phyloP scores from a whole-genome alignment of 2,329 filamentous ascomycete species.

The Penicillium aurantiogriseum region DNA sequence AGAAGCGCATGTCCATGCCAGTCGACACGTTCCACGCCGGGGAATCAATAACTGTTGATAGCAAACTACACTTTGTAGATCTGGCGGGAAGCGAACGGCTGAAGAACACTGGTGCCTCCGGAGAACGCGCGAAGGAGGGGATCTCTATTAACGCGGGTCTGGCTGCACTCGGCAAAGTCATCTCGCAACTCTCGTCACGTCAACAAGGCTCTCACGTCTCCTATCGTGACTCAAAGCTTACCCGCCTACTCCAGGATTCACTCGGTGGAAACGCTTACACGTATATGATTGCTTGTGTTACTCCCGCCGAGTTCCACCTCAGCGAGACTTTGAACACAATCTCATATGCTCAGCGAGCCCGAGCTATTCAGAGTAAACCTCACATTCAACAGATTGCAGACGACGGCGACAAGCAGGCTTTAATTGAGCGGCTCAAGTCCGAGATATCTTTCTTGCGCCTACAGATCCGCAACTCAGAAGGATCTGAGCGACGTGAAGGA shows the following conservation, averaged over 20 bases:
- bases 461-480: constrained; percentile 83
- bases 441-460: constrained; percentile 92
- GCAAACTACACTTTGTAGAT: constrained; percentile 98
- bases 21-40: constrained; percentile 71
- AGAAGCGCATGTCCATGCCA: constrained; percentile 86
- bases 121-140: constrained; percentile 89
- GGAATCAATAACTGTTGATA: constrained; percentile 80
- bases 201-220: constrained; percentile 87
- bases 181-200: constrained; percentile 92
- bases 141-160: constrained; percentile 98
- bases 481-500: constrained; percentile 57
- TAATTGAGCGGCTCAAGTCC: constrained; percentile 89
- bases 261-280: constrained; percentile 96
- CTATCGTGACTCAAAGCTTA: constrained; percentile 96
- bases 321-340: constrained; percentile 98
- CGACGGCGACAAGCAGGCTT: constrained; percentile 87
- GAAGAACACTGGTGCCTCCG: constrained; percentile 95
- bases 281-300: constrained; percentile 99
- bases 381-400: constrained; percentile 87
- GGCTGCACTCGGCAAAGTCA: constrained; percentile 93
- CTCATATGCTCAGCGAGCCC: constrained; percentile 91
- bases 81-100: constrained; percentile 92
- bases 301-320: constrained; percentile 91
- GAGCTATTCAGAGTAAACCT: constrained; percentile 95
- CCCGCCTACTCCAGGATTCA: constrained; percentile 90